Percentiles rank a stretch among this genome's conserved stretches.
Evolutionary conservation across 1,284 basidiomycete species (phyloP).

Genomic region (Pholiota adiposa): DNA sequence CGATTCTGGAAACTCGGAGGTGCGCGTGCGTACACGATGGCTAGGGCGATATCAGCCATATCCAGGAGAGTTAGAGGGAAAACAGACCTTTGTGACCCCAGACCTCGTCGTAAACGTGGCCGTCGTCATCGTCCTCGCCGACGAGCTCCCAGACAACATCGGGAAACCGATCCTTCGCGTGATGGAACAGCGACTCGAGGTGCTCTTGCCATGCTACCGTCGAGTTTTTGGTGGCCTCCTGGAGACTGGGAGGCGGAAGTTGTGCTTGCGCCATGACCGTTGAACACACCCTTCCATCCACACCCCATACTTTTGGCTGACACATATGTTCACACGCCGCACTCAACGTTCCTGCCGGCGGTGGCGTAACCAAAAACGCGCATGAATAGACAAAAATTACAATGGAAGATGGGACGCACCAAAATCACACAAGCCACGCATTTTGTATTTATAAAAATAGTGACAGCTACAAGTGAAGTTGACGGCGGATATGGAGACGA

Average conservation of each 20-base stretch:
- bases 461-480: too few species aligned
- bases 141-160: constrained; percentile 89
- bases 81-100: constrained; percentile 89
- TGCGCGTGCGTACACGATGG: constrained; percentile 93
- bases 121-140: constrained; percentile 46
- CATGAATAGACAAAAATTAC: too few species aligned
- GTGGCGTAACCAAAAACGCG: too few species aligned
- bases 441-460: too few species aligned
- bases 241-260: constrained; percentile 54
- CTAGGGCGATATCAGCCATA: constrained; percentile 42
- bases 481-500: too few species aligned
- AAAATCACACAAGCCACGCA: too few species aligned
- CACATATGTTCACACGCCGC: not conserved
- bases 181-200: constrained; percentile 74
- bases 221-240: constrained; percentile 66
- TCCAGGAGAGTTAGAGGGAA: not conserved
- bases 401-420: too few species aligned
- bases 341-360: too few species aligned
- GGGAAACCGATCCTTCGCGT: constrained; percentile 86
- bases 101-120: constrained; percentile 56
- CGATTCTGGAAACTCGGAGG: constrained; percentile 84
- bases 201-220: constrained; percentile 77
- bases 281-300: not conserved
- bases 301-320: not conserved
- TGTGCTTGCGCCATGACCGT: not conserved